Evolutionary conservation across 164 flowering plant species (phyloP).

Genomic region (Magnolia sinica): DNA sequence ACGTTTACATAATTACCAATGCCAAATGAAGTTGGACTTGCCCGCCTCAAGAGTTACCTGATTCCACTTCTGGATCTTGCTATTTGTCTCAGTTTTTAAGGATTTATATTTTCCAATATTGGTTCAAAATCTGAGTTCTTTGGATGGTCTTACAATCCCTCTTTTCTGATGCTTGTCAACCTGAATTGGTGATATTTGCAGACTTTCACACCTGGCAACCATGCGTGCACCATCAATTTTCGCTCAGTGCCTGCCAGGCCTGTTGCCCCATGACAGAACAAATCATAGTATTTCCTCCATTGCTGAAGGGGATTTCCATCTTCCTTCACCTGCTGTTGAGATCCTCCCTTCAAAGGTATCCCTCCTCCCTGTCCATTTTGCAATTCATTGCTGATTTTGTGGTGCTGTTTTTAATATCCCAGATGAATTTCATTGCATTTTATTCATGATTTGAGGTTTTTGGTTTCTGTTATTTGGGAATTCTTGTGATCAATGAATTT

Average conservation of each 20-base stretch:
- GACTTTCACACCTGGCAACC: constrained; percentile 6
- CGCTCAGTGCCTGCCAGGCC: constrained; percentile 77
- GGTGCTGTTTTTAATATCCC: neutral
- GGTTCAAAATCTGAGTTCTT: neutral
- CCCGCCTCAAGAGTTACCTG: neutral
- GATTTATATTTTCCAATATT: neutral
- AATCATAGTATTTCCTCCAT: constrained; percentile 40
- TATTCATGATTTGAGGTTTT: neutral
- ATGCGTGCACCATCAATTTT: constrained; percentile 83
- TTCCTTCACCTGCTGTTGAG: constrained; percentile 85
- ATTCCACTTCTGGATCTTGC: neutral
- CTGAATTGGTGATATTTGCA: constrained; percentile 6
- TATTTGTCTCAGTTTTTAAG: neutral
- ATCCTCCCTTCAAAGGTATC: constrained; percentile 82
- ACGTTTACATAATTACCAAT: no score
- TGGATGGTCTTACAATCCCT: neutral
- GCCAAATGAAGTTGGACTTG: no score
- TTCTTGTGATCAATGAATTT: neutral
- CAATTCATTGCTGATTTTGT: neutral
- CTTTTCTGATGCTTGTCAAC: neutral
- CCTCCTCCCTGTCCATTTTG: neutral
- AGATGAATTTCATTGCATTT: neutral
- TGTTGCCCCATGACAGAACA: constrained; percentile 56
- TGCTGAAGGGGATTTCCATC: constrained; percentile 58
- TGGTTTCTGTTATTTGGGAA: neutral